Base-by-base conservation (phyloP, 306 rosid genomes). In the Citrullus amarus region DNA sequence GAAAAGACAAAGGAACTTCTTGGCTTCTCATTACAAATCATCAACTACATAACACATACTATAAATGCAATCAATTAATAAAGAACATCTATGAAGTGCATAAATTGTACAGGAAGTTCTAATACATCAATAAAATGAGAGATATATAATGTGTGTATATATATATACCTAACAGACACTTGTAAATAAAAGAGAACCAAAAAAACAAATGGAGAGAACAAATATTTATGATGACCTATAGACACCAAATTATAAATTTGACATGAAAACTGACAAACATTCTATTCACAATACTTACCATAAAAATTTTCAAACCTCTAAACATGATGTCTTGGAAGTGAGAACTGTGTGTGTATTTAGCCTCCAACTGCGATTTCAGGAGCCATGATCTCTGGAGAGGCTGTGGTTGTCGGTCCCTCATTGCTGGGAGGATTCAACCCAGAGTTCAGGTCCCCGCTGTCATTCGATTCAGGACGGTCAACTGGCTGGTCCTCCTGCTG, bases 291-390 rank as follows among this genome's bases (percentile, higher is more conserved):
- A n/a, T 48, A 79, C 66, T 53, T 25, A 38, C 44, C 76, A 68
- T 50, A 54, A 66, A 79, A 32, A 13, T 51, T 34, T 36, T 30
- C 56, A 67, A 67, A 36, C 61, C 39, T 53, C 76, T 79, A 79
- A 53, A 48, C 14, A 57, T 38, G 30, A 66, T 17, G 34, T 43
- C 58, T 46, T 59, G 58, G 57, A 77, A 61, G 56, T 56, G 68
- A 57, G n/a, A 18, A 65, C 66, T 67, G 8, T 36, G 30, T 18
- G 13, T 17, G 57, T 46, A 9, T 4, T 68, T 85, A 90, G 83
- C 86, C 82, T 85, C 95, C 89, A 79, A 87, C 88, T 16, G 89
- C 2, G 78, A 88, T 96, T 86, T 92, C 96, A 69, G 82, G 86
- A 25, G 92, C 78, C 81, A 82, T 84, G 79, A 86, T 84, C 78